phyloP scores from a whole-genome alignment of 2,329 filamentous ascomycete genomes.

The Polytolypa hystricis region DNA sequence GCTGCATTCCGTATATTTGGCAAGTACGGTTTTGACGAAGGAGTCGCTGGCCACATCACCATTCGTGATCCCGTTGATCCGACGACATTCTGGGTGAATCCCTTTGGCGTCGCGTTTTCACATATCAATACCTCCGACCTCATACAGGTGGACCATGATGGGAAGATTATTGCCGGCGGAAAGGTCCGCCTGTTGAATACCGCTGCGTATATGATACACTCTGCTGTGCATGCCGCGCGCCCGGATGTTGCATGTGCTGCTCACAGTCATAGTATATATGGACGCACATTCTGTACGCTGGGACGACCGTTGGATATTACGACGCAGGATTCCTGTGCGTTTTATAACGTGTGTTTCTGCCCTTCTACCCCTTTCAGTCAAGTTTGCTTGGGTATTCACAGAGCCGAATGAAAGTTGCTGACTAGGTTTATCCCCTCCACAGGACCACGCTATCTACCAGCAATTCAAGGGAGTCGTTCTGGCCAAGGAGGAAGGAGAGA shows the following conservation, averaged over 20 bases:
- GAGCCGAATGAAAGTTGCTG: background rate
- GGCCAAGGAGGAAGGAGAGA: slow-evolving; percentile 42
- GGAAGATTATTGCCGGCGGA: slow-evolving; percentile 54
- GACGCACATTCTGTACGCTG: slow-evolving; percentile 32
- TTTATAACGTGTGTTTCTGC: slow-evolving; percentile 27
- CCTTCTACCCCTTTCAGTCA: background rate
- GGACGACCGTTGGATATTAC: slow-evolving; percentile 34
- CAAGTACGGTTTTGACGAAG: slow-evolving; percentile 48
- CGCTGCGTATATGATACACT: slow-evolving; percentile 42
- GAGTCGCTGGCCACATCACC: slow-evolving; percentile 54
- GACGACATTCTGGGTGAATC: slow-evolving; percentile 55
- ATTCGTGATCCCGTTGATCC: slow-evolving; percentile 50
- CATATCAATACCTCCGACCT: slow-evolving; percentile 54
- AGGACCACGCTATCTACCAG: slow-evolving; percentile 42
- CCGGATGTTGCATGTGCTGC: slow-evolving; percentile 46
- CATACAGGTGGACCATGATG: slow-evolving; percentile 53
- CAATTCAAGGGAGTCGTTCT: slow-evolving; percentile 45
- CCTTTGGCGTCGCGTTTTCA: slow-evolving; percentile 50
- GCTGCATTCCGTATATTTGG: slow-evolving; percentile 49
- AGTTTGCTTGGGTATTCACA: too few species aligned
- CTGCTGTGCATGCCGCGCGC: slow-evolving; percentile 43
- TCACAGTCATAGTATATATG: slow-evolving; percentile 46
- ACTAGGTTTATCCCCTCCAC: background rate
- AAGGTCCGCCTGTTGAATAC: slow-evolving; percentile 35
- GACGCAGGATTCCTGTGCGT: slow-evolving; percentile 36